Evolutionary conservation across 108 stramenopile genomes (phyloP).

Genomic region (Pelagomonas calceolata): DNA sequence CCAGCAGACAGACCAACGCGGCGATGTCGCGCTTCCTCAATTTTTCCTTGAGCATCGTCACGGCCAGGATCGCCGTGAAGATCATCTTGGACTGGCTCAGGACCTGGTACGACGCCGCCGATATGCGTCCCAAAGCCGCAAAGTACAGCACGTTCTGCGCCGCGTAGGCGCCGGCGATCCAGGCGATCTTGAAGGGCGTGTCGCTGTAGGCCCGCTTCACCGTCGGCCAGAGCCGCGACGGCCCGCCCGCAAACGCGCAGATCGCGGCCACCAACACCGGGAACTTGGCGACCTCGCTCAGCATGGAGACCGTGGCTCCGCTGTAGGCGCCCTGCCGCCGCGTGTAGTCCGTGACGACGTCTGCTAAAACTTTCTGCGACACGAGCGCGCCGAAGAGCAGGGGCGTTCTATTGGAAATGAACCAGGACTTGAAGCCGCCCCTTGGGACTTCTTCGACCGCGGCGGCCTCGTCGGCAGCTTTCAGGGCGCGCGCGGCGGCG

Average conservation of each 20-base stretch:
- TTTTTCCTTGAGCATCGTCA: not conserved
- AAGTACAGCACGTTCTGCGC: not conserved
- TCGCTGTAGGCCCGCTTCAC: not conserved
- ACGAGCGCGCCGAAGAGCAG: not conserved
- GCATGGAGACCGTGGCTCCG: not conserved
- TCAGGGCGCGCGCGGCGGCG: too few species aligned
- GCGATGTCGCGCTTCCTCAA: not conserved
- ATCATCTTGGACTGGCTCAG: not conserved
- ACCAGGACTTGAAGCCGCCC: too few species aligned
- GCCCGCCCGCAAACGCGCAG: not conserved
- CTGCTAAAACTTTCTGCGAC: not conserved
- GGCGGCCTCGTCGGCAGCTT: too few species aligned
- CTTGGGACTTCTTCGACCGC: too few species aligned
- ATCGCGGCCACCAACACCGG: not conserved
- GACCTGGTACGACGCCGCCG: not conserved
- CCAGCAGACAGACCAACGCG: not conserved
- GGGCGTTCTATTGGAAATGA: not conserved
- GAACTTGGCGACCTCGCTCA: not conserved
- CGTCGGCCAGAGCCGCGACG: not conserved
- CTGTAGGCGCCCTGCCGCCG: not conserved
- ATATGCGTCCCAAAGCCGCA: not conserved
- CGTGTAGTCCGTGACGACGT: not conserved
- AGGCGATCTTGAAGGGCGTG: not conserved
- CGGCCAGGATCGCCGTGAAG: not conserved
- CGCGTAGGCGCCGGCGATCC: conserved; percentile 1